Evolutionary conservation across 495 filamentous ascomycete species (phyloP), one percentile per base, ranked within the genome.

Genomic region (Cudoniella acicularis): DNA sequence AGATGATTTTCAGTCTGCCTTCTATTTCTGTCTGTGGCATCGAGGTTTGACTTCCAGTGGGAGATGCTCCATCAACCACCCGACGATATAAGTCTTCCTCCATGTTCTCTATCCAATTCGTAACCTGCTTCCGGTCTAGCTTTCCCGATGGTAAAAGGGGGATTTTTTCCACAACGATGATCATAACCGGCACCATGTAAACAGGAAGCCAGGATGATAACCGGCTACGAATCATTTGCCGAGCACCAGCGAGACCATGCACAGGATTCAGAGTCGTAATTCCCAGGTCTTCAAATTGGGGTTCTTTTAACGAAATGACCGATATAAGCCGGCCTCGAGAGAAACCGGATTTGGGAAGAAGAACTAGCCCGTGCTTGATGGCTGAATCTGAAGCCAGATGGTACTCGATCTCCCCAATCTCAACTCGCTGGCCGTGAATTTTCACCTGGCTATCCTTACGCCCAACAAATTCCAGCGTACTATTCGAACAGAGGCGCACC

Each of bases 391-490:
- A 20, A 17, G 47, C 27, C 17, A 62, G 30, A 25, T 81, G 82
- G 54, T 88, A 78, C 30, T 70, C 62, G 11, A 72, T 64, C 47
- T 72, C 69, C 6, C 50, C 67, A 17, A 68, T 43, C 53, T 73
- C 70, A 16, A 73, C 54, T 6, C 70, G 56, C 43, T 69, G 64
- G 1, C 70, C 69, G 53, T 59, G 60, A 23, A 72, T 47, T 50
- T 72, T 70, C n/a, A 69, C 61, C 51, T 73, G 70, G 41, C 41
- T 50, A 43, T 71, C 64, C 45, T 65, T 70, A 1, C 70, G 61
- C 18, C 67, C 61, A 22, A 69, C 20, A 50, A 54, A 67, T 22
- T 57, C 60, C 10, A 85, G 61, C 0, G 70, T 73, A 10, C 82
- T 81, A 59, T 84, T 56, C 2, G 30, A 20, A 45, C 54, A 46